Evolutionary conservation across 768 basidiomycete species (phyloP).

Genomic region (Lentinula aciculospora): DNA sequence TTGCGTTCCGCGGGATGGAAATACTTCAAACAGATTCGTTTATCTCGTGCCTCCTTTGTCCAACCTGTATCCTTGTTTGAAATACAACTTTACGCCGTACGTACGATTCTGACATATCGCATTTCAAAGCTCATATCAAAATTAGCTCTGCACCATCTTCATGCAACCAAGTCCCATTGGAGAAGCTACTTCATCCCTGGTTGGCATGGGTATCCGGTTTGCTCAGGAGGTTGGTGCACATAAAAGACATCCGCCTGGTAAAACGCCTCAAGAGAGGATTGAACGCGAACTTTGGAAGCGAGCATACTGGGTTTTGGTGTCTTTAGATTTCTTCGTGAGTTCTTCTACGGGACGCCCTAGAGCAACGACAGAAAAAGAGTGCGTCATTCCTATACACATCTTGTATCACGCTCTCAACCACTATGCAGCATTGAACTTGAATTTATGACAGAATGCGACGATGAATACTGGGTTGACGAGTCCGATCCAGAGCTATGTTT

Average conservation of each 20-base stretch:
- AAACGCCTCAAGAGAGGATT: conserved; percentile 21
- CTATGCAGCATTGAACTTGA: conserved; percentile 52
- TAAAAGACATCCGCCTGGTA: conserved; percentile 26
- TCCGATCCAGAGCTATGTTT: conserved; percentile 36
- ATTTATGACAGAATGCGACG: conserved; percentile 56
- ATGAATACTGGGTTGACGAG: conserved; percentile 54
- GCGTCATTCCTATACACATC: conserved; percentile 15
- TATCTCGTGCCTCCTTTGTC: conserved; percentile 37
- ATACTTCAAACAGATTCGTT: conserved; percentile 43
- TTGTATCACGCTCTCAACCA: neutral
- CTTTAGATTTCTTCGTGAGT: conserved; percentile 17
- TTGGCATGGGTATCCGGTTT: conserved; percentile 49
- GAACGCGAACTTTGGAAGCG: conserved; percentile 62
- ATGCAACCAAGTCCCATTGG: conserved; percentile 39
- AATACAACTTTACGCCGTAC: conserved; percentile 46
- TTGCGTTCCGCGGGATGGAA: conserved; percentile 36
- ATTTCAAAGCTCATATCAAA: conserved; percentile 1
- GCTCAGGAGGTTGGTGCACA: conserved; percentile 59
- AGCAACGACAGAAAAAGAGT: conserved; percentile 56
- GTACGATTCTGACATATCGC: conserved; percentile 9
- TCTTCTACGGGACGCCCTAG: conserved; percentile 49
- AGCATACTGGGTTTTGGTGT: conserved; percentile 36
- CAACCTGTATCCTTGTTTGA: conserved; percentile 49
- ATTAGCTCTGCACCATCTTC: conserved; percentile 33
- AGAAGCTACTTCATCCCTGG: conserved; percentile 44